These are phyloP conservation scores for Jaapia argillacea DNA, from an alignment of 768 basidiomycete species.

Conservation along the genomic window DNA sequence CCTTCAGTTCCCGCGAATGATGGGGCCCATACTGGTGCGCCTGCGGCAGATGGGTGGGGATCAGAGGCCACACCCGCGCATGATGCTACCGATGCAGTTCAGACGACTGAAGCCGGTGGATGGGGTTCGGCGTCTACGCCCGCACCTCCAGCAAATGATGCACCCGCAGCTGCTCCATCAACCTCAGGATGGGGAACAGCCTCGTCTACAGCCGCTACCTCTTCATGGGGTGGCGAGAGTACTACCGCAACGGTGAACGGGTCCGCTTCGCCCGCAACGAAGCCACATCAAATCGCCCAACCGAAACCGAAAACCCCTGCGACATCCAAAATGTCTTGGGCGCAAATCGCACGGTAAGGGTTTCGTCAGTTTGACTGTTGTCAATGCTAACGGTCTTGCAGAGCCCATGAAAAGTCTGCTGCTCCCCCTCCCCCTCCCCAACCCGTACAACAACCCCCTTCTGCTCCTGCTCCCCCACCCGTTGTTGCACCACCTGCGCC, in stretches of 20 bases:
- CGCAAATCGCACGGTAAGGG: slow-evolving; percentile 71
- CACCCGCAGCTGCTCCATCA: slow-evolving; percentile 9
- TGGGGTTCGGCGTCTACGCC: slow-evolving; percentile 18
- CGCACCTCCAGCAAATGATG: slow-evolving; percentile 20
- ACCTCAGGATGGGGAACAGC: slow-evolving; percentile 8
- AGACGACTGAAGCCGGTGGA: slow-evolving; percentile 16
- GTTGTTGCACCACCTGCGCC: slow-evolving; percentile 13
- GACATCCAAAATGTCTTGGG: slow-evolving; percentile 77
- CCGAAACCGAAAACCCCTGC: slow-evolving; percentile 48
- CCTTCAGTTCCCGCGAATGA: slow-evolving; percentile 11
- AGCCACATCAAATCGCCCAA: slow-evolving; percentile 13
- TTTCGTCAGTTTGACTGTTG: background rate
- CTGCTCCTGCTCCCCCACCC: slow-evolving; percentile 13
- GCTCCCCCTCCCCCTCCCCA: slow-evolving; percentile 33
- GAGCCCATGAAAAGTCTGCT: slow-evolving; percentile 11
- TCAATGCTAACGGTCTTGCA: background rate
- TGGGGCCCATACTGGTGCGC: slow-evolving; percentile 15
- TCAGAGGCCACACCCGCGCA: slow-evolving; percentile 20
- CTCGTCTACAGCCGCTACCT: slow-evolving; percentile 15
- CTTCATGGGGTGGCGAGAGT: slow-evolving; percentile 24
- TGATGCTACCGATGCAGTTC: slow-evolving; percentile 15
- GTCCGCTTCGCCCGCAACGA: slow-evolving; percentile 18
- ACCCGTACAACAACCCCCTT: slow-evolving; percentile 11
- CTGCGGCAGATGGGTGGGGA: slow-evolving; percentile 21
- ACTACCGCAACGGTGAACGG: slow-evolving; percentile 32